Conservation (phyloP, 192 early-diverging fungal species). For the Anaeromyces robustus region DNA sequence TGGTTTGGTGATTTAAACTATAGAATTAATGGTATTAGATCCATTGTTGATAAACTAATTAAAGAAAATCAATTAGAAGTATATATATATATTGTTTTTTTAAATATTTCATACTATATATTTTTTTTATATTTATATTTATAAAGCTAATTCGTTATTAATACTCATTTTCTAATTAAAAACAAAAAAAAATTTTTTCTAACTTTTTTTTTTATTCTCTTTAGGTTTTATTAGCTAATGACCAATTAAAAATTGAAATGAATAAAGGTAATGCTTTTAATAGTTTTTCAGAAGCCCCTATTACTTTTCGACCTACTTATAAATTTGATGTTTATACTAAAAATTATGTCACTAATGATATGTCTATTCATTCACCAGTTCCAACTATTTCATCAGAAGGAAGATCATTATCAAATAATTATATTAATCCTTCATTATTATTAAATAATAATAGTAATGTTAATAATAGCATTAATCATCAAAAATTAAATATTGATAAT, state of each 20-base stretch:
- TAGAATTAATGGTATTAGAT: background rate
- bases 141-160: too few relatives aligned
- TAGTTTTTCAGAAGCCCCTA: background rate
- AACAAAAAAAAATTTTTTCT: too few relatives aligned
- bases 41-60: background rate
- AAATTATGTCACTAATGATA: background rate
- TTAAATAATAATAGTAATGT: too few relatives aligned
- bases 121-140: too few relatives aligned
- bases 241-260: background rate
- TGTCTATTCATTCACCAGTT: too few relatives aligned
- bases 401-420: too few relatives aligned
- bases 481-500: too few relatives aligned
- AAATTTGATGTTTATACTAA: background rate
- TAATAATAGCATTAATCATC: too few relatives aligned
- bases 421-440: too few relatives aligned
- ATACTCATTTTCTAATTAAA: too few relatives aligned
- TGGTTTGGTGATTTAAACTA: background rate
- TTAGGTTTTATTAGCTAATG: background rate
- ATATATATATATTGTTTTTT: background rate
- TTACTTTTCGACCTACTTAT: background rate
- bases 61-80: background rate
- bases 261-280: background rate
- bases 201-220: background rate
- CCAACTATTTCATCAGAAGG: too few relatives aligned
- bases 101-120: too few relatives aligned